Evolutionary conservation across 495 filamentous ascomycete species (phyloP).

Genomic region (Xylaria acuta): DNA sequence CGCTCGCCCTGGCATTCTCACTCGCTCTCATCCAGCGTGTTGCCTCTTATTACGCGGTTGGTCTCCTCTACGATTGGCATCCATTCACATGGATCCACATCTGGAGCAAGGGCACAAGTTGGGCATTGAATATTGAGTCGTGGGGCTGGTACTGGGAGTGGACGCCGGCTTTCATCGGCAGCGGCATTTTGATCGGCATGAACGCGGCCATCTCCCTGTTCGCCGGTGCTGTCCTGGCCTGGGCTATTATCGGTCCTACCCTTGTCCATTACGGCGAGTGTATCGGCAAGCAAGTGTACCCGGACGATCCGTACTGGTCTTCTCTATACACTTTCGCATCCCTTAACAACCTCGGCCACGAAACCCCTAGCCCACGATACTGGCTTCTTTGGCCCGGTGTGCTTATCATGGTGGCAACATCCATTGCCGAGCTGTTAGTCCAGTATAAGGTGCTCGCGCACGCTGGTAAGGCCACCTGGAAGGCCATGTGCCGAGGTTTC

Average conservation of each 20-base stretch:
- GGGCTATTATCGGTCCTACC: conserved; percentile 69
- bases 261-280: conserved; percentile 63
- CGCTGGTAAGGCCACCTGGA: conserved; percentile 58
- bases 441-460: conserved; percentile 66
- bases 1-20: conserved; percentile 58
- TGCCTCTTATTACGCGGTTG: conserved; percentile 65
- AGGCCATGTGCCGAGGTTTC: conserved; percentile 50
- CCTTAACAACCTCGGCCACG: conserved; percentile 52
- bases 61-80: conserved; percentile 73
- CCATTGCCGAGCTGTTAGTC: conserved; percentile 65
- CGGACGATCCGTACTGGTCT: conserved; percentile 59
- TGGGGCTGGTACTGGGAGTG: conserved; percentile 72
- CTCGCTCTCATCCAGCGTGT: conserved; percentile 60
- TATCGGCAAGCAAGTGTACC: conserved; percentile 50
- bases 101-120: conserved; percentile 63
- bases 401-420: conserved; percentile 66
- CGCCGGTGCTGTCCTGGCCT: conserved; percentile 63
- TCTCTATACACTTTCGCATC: conserved; percentile 57
- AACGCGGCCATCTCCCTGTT: conserved; percentile 71
- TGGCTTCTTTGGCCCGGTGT: conserved; percentile 74
- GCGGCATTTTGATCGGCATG: conserved; percentile 69
- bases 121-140: conserved; percentile 64
- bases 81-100: conserved; percentile 68
- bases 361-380: conserved; percentile 64
- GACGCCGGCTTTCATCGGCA: conserved; percentile 72